These are phyloP conservation scores for Phytopythium litorale DNA, from an alignment of 352 stramenopile species.

Conservation along the genomic window DNA sequence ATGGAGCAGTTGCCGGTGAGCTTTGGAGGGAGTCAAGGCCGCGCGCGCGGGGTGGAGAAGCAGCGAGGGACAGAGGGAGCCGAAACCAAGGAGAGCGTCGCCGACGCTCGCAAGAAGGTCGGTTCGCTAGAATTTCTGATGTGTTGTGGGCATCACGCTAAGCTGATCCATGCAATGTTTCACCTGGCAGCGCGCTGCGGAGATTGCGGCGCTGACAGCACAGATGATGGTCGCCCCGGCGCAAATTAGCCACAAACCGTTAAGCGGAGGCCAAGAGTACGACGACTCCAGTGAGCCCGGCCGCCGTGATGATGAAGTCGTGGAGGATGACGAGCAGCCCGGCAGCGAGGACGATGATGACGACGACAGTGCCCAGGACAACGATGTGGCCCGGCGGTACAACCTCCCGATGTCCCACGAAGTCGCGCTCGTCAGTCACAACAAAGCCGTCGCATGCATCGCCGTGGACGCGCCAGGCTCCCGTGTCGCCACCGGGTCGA, in stretches of 20 bases:
- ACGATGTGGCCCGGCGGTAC: conserved; percentile 58
- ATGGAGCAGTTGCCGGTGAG: conserved; percentile 40
- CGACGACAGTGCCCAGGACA: conserved; percentile 30
- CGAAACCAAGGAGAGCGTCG: conserved; percentile 3
- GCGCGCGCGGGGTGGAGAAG: neutral
- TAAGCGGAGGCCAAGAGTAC: neutral
- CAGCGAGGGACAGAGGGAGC: neutral
- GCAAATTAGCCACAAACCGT: conserved; percentile 3
- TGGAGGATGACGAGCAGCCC: conserved; percentile 11
- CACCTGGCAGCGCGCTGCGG: conserved; percentile 36
- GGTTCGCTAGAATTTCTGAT: neutral
- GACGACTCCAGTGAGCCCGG: neutral
- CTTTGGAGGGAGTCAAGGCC: conserved; percentile 36
- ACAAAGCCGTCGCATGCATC: conserved; percentile 62
- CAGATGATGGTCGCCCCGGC: conserved; percentile 59
- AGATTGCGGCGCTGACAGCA: conserved; percentile 70
- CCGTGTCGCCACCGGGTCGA: conserved; percentile 71
- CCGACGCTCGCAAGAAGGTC: conserved; percentile 37
- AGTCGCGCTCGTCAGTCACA: conserved; percentile 52
- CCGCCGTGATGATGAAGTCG: conserved; percentile 8
- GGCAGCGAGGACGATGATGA: conserved; percentile 22
- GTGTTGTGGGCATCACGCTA: neutral
- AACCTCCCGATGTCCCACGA: conserved; percentile 69
- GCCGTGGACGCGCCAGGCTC: conserved; percentile 63
- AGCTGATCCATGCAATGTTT: neutral